Base-by-base conservation (phyloP, 148 eudicot species). In the Arctostaphylos glauca region DNA sequence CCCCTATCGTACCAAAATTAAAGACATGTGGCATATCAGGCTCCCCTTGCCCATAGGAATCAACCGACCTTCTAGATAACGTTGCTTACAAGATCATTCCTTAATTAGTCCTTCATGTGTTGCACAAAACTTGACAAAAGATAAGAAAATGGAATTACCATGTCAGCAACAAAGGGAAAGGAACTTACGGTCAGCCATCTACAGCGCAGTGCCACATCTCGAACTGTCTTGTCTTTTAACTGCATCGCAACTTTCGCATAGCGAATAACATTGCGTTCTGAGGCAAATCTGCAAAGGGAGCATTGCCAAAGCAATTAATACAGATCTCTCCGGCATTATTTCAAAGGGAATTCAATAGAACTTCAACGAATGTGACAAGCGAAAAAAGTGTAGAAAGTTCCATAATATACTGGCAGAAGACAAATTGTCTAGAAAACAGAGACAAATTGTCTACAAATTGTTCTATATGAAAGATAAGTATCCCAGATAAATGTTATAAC, bases 201-300 rank as follows among this genome's bases (percentile, higher is more conserved):
- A 75, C 91, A 88, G 53, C 97, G 94, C 80, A 93, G 82, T 82
- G 97, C 97, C 85, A 93, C 93, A 81, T 93, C 97, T 54, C 97
- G 91, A 43, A 92, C 93, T 16, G 97, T 93, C 90, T 93, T 93
- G 80, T 89, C 89, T 54, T 92, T 87, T 83, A 93, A 86, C 13
- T 88, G 86, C 89, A 87, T 89, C 74, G 97, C 94, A 86, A 93
- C 89, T 88, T 87, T 92, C 15, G 97, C 94, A 87, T 93, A 93
- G n/a, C 91, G 90, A 53, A 84, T 78, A 43, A 93, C 44, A 71
- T 50, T 83, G 43, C 84, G 64, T 52, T 89, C 87, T 59, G 94
- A 83, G 60, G 92, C 86, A 87, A 85, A 90, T 78, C 94, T 91
- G 94, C 78, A 83, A 76, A 84, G 10, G 44, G 21, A 44, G 54